Conservation (phyloP, 768 basidiomycete genomes). For the Suillus fuscotomentosus region DNA sequence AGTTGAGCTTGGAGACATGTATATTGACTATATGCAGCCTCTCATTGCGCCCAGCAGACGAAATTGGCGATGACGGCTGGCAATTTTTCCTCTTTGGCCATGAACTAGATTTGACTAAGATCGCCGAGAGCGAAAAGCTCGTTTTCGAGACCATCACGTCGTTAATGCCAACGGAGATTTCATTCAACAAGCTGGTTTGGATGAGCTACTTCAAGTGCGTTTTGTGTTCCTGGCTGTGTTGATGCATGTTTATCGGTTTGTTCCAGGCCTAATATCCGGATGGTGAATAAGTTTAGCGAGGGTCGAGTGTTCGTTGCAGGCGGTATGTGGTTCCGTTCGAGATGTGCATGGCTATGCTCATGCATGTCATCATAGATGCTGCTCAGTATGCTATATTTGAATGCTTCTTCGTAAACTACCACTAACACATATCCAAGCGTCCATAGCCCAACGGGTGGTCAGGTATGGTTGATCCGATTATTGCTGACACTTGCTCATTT, state of each 20-base stretch:
- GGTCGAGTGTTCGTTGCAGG: constrained; percentile 17
- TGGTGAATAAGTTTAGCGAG: constrained; percentile 13
- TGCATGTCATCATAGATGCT: constrained; percentile 15
- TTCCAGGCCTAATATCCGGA: constrained; percentile 11
- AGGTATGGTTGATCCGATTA: not conserved
- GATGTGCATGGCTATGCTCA: not conserved
- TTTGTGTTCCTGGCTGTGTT: not conserved
- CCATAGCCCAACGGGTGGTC: constrained; percentile 25
- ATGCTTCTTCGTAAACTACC: not conserved
- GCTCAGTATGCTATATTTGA: constrained; percentile 16
- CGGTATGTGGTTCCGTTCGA: constrained; percentile 4
- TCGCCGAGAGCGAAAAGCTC: constrained; percentile 17
- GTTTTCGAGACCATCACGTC: constrained; percentile 16
- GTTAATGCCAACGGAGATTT: constrained; percentile 23
- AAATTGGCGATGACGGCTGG: constrained; percentile 25
- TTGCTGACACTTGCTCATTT: not conserved
- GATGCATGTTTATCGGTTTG: not conserved
- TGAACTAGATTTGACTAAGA: constrained; percentile 19
- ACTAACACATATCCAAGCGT: constrained; percentile 6
- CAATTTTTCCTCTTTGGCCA: constrained; percentile 30
- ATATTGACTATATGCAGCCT: constrained; percentile 20
- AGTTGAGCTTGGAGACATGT: not conserved
- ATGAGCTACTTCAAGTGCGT: constrained; percentile 21
- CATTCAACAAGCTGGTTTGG: constrained; percentile 24
- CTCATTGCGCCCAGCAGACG: constrained; percentile 34